Base-by-base conservation (phyloP, 148 eudicot species). In the Cornus controversa region DNA sequence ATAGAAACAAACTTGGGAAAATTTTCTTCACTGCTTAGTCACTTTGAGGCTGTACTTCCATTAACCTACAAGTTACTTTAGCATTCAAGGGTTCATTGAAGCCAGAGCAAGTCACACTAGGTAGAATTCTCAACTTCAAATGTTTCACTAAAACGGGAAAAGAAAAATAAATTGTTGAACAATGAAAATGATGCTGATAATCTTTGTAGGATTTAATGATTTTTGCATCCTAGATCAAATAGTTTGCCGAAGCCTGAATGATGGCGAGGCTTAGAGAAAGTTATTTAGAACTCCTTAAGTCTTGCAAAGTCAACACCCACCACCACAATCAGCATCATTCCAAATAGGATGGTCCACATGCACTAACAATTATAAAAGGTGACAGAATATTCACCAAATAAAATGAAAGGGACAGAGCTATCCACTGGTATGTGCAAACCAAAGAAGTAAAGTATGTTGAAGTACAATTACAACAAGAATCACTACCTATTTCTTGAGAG, bases 401-500 rank as follows among this genome's bases (percentile, higher is more conserved):
- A 50, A 50, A 50, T 50, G 57, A 50, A 50, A 50, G 57, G 57
- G 18, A 50, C 2, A 50, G 57, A 50, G 15, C 20, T 50, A 50
- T 40, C 16, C 2, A 50, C 57, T 13, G 7, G 4, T 50, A 13
- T 50, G 20, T 16, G 20, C 70, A 40, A 14, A 70, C 25, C 63
- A 15, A 69, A 58, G 47, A 75, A 71, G 53, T 37, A 25, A 31
- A 66, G 22, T 63, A 22, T 28, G 65, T 13, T 18, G 45, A 70
- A 78, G 29, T 9, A 15, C 11, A 13, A 76, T 3, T 53, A 8
- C 67, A 60, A 24, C 18, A 22, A 4, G 47, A 29, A 25, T 64
- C 71, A 65, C 62, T 82, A 92, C 96, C 93, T 78, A 92, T 85
- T 84, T 92, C 93, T 79, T 88, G 88, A 79, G 80, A 81, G 77